Percentiles rank a stretch among this genome's conserved stretches.
These are phyloP conservation scores for Coffea eugenioides DNA, from an alignment of 257 asterid genomes.

Conservation along the genomic window DNA sequence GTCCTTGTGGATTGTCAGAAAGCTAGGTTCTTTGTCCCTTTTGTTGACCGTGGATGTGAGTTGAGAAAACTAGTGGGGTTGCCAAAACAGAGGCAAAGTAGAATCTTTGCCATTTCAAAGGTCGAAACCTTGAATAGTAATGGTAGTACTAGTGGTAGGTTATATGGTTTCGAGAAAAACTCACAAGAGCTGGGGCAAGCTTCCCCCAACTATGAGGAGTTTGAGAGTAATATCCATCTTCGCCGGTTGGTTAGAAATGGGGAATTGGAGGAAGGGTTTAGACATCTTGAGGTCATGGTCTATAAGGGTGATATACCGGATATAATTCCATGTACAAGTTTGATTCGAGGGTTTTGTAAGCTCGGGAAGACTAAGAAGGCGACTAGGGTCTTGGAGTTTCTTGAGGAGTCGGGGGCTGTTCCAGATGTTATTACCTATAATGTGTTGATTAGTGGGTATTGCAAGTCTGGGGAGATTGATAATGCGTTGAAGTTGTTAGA, in stretches of 20 bases:
- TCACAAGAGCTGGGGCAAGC: slow-evolving; percentile 9
- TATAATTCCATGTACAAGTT: slow-evolving; percentile 64
- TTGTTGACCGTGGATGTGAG: slow-evolving; percentile 14
- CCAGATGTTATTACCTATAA: slow-evolving; percentile 92
- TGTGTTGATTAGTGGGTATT: slow-evolving; percentile 76
- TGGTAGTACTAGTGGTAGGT: slow-evolving; percentile 36
- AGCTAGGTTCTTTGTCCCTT: slow-evolving; percentile 4
- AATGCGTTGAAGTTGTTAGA: slow-evolving; percentile 62
- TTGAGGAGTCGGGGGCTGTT: slow-evolving; percentile 79
- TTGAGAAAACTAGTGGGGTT: slow-evolving; percentile 25
- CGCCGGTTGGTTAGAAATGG: slow-evolving; percentile 68
- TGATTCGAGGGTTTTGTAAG: slow-evolving; percentile 79
- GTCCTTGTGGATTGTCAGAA: slow-evolving; percentile 18
- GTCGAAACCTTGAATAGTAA: slow-evolving; percentile 32
- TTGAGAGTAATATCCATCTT: slow-evolving; percentile 64
- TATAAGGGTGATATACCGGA: slow-evolving; percentile 71
- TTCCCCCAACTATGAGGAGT: slow-evolving; percentile 52
- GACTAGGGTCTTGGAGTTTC: slow-evolving; percentile 63
- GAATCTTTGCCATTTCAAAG: slow-evolving; percentile 49
- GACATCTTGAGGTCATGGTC: slow-evolving; percentile 69
- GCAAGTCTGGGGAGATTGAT: slow-evolving; percentile 69
- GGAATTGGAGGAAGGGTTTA: slow-evolving; percentile 66
- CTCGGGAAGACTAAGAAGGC: slow-evolving; percentile 63
- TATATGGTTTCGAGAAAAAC: slow-evolving; percentile 31
- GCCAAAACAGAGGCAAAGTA: slow-evolving; percentile 26